Evolutionary conservation across 306 rosid species (phyloP).

Genomic region (Abrus pulchellus): DNA sequence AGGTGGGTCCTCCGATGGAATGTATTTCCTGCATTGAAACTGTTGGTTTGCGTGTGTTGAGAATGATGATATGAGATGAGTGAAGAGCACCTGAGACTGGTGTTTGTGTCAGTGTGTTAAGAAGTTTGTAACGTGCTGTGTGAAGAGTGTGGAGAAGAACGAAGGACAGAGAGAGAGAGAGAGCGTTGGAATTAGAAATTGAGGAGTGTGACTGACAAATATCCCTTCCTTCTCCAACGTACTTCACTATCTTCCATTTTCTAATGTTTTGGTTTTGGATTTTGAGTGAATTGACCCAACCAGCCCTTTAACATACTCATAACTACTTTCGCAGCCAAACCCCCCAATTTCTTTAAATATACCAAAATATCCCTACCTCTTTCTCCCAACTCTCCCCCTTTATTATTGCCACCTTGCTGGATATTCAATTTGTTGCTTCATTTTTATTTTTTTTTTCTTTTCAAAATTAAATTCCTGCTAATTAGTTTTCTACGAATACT

Average conservation of each 20-base stretch:
- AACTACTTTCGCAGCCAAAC: conserved; percentile 37
- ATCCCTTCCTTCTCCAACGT: conserved; percentile 35
- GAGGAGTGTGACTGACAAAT: conserved; percentile 45
- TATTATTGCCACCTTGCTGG: too few relatives aligned
- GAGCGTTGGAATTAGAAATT: not conserved
- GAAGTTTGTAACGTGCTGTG: not conserved
- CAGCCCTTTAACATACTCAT: not conserved
- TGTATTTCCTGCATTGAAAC: conserved; percentile 83
- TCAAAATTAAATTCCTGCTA: too few relatives aligned
- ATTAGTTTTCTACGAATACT: too few relatives aligned
- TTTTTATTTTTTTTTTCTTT: too few relatives aligned
- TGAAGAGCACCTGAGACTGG: conserved; percentile 39
- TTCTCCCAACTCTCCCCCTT: not conserved
- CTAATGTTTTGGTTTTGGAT: not conserved
- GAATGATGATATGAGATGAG: not conserved
- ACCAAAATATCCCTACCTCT: conserved; percentile 7
- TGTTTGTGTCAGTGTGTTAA: conserved; percentile 47
- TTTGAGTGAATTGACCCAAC: conserved; percentile 33
- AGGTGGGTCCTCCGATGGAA: conserved; percentile 65
- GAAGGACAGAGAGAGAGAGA: not conserved
- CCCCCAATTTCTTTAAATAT: not conserved
- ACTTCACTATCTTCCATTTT: conserved; percentile 25
- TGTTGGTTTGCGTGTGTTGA: not conserved
- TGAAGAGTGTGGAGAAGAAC: conserved; percentile 5
- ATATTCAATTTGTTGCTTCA: too few relatives aligned